Percentiles rank a stretch among this genome's conserved stretches.
phyloP scores from a whole-genome alignment of 257 asterid genomes.

The Eucommia ulmoides region DNA sequence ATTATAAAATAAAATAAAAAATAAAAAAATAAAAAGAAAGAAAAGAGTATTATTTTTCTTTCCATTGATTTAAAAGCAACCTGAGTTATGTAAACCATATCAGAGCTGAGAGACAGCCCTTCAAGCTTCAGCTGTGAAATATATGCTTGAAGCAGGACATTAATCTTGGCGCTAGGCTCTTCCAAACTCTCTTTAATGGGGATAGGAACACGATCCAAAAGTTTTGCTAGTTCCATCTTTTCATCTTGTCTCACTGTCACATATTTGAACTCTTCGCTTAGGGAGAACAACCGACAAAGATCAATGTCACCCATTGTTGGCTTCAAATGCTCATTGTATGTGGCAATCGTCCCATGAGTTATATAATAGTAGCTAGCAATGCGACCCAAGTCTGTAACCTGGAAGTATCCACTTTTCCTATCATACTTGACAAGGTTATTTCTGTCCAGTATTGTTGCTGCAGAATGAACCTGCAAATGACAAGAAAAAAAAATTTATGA shows the following conservation, averaged over 20 bases:
- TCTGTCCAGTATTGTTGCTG: constrained; percentile 38
- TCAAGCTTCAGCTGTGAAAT: constrained; percentile 58
- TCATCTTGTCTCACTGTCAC: constrained; percentile 54
- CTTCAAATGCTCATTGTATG: constrained; percentile 49
- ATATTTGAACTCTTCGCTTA: constrained; percentile 48
- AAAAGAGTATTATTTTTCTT: too few species aligned
- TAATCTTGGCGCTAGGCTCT: constrained; percentile 54
- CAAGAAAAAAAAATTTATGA: neutral
- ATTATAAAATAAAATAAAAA: too few species aligned
- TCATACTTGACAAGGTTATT: constrained; percentile 51
- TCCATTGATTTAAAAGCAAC: constrained; percentile 15
- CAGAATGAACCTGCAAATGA: constrained; percentile 44
- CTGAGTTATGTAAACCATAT: constrained; percentile 53
- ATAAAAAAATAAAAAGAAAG: too few species aligned
- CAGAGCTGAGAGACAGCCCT: constrained; percentile 50
- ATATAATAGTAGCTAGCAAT: constrained; percentile 53
- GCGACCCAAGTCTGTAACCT: constrained; percentile 54
- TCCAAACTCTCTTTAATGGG: constrained; percentile 51
- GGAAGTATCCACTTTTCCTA: constrained; percentile 55
- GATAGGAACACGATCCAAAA: constrained; percentile 46
- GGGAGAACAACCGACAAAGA: constrained; percentile 54
- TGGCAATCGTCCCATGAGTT: constrained; percentile 41
- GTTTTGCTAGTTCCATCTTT: constrained; percentile 54
- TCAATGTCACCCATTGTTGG: constrained; percentile 64
- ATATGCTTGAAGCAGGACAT: constrained; percentile 51